Evolutionary conservation across 2,329 filamentous ascomycete species (phyloP).

Genomic region (Paramyrothecium roridum): DNA sequence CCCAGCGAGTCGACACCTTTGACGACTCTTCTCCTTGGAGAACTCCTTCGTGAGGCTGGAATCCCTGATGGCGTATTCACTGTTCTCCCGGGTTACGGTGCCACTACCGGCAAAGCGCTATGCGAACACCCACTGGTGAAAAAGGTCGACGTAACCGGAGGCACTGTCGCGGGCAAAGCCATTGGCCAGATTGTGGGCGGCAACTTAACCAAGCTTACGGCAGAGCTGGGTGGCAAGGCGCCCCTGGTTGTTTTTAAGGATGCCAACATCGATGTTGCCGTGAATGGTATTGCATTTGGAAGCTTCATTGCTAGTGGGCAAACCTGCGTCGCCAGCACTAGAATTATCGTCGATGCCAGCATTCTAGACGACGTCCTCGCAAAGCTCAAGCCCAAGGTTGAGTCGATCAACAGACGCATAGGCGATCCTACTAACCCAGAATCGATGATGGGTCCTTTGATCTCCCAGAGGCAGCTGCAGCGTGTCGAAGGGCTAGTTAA

Average conservation of each 20-base stretch:
- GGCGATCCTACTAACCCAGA: constrained; percentile 53
- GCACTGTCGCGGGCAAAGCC: constrained; percentile 65
- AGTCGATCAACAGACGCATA: constrained; percentile 50
- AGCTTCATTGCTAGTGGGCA: constrained; percentile 55
- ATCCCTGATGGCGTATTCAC: constrained; percentile 69
- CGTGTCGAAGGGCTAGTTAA: constrained; percentile 65
- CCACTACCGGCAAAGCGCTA: constrained; percentile 48
- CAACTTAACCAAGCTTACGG: constrained; percentile 67
- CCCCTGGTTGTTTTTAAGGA: constrained; percentile 66
- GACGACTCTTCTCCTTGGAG: constrained; percentile 56
- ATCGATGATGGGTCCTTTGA: constrained; percentile 63
- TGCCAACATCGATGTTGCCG: constrained; percentile 62
- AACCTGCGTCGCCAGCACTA: constrained; percentile 66
- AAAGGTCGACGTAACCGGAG: constrained; percentile 75
- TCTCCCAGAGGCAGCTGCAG: constrained; percentile 59
- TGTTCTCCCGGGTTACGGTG: constrained; percentile 54
- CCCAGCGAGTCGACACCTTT: constrained; percentile 61
- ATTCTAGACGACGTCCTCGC: constrained; percentile 64
- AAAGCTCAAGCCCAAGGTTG: constrained; percentile 60
- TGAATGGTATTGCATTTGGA: constrained; percentile 65
- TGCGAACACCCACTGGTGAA: constrained; percentile 49
- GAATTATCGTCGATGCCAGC: constrained; percentile 69
- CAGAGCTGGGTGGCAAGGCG: constrained; percentile 70
- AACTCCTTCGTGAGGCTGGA: constrained; percentile 62
- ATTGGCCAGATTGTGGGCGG: constrained; percentile 64